Evolutionary conservation across 78 protist species (phyloP).

Genomic region (Dictyostelium citrinum): DNA sequence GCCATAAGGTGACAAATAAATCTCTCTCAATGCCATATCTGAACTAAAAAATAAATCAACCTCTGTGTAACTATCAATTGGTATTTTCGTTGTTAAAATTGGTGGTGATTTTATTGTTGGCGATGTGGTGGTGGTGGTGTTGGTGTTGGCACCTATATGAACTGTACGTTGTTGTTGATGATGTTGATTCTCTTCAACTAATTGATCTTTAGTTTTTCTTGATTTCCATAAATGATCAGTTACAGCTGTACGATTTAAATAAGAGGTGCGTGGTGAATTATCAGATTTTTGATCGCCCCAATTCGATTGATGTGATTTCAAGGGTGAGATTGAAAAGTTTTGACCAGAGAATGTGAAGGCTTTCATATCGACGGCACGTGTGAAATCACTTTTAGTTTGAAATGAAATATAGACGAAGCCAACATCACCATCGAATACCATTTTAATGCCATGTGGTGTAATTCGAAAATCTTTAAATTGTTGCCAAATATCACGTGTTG

Average conservation of each 20-base stretch:
- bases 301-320: not conserved
- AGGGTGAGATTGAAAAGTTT: not conserved
- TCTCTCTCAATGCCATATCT: conserved; percentile 34
- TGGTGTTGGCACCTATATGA: not conserved
- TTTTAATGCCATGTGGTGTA: conserved; percentile 44
- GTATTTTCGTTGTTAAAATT: conserved; percentile 15
- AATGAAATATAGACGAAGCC: conserved; percentile 58
- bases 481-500: conserved; percentile 22
- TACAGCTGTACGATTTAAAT: conserved; percentile 61
- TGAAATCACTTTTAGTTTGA: not conserved
- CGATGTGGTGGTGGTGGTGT: not conserved
- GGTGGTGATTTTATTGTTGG: not conserved
- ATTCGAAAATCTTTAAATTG: conserved; percentile 6
- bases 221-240: conserved; percentile 63
- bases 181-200: not conserved
- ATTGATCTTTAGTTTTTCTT: not conserved
- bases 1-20: conserved; percentile 68
- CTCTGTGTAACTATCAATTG: conserved; percentile 39
- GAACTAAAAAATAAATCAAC: conserved; percentile 60
- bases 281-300: not conserved
- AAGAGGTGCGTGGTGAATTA: not conserved
- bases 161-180: not conserved
- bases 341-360: not conserved
- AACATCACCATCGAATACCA: conserved; percentile 50
- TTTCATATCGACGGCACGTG: conserved; percentile 3